These are phyloP conservation scores for Ceratocystis smalleyi DNA, from an alignment of 2,329 filamentous ascomycete species.

Conservation along the genomic window DNA sequence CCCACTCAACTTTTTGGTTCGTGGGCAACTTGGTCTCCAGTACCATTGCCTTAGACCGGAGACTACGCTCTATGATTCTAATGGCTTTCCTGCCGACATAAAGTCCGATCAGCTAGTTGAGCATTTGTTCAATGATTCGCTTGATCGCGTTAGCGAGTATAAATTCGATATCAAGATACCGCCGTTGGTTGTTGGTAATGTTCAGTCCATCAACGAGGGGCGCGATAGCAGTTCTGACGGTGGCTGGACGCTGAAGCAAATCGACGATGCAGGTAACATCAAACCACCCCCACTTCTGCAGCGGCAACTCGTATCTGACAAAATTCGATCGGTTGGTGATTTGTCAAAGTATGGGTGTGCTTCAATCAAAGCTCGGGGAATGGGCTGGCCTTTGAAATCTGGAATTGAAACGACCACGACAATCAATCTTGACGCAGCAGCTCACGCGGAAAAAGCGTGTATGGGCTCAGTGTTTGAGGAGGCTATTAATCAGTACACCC, in stretches of 20 bases:
- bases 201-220: conserved; percentile 64
- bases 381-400: conserved; percentile 66
- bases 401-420: conserved; percentile 48
- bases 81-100: conserved; percentile 62
- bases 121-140: conserved; percentile 83
- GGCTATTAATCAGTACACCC: conserved; percentile 75
- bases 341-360: conserved; percentile 29
- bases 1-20: conserved; percentile 76
- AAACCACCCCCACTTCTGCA: not conserved
- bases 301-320: conserved; percentile 4
- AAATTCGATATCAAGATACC: conserved; percentile 59
- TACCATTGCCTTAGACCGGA: conserved; percentile 69
- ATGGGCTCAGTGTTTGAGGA: conserved; percentile 85
- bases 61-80: conserved; percentile 78
- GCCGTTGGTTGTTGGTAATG: conserved; percentile 66
- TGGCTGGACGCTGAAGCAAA: conserved; percentile 31
- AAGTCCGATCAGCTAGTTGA: conserved; percentile 70
- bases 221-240: conserved; percentile 60
- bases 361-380: conserved; percentile 57
- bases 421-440: conserved; percentile 53
- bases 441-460: conserved; percentile 50
- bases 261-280: conserved; percentile 50
- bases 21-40: conserved; percentile 73
- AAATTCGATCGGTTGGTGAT: conserved; percentile 12
- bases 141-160: conserved; percentile 81